Conservation (phyloP, 176 grass and related monocot genomes). For the Eragrostis curvula region DNA sequence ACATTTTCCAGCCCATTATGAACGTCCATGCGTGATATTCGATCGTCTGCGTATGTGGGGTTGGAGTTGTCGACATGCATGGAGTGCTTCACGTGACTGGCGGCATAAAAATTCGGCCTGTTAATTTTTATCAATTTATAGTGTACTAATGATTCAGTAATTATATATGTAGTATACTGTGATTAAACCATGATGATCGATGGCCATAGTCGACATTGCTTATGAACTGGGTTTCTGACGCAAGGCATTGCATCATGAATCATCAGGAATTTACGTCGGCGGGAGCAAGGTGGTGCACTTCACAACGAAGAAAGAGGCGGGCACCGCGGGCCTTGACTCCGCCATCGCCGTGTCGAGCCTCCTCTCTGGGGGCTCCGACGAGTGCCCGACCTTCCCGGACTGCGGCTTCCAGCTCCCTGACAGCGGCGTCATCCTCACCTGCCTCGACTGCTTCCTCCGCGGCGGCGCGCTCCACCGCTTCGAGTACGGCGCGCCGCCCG, state of each 20-base stretch:
- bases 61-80: not conserved
- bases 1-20: not conserved
- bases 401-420: slow-evolving; percentile 60
- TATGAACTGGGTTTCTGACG: not conserved
- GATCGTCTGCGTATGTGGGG: slow-evolving; percentile 17
- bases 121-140: not conserved
- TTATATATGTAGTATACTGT: not conserved
- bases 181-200: not conserved
- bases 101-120: not conserved
- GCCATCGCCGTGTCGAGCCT: slow-evolving; percentile 48
- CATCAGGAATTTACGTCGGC: slow-evolving; percentile 74
- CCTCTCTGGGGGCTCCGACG: slow-evolving; percentile 11
- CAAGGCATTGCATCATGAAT: not conserved
- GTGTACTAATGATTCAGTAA: not conserved
- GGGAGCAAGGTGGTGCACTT: slow-evolving; percentile 89
- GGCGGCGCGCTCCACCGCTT: slow-evolving; percentile 63
- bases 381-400: slow-evolving; percentile 65
- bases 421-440: slow-evolving; percentile 75
- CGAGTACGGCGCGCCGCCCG: slow-evolving; percentile 53
- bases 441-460: slow-evolving; percentile 86
- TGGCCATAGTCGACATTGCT: not conserved
- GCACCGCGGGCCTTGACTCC: slow-evolving; percentile 32
- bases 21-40: not conserved
- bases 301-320: slow-evolving; percentile 60
- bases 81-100: slow-evolving; percentile 25